phyloP scores from a whole-genome alignment of 1,284 basidiomycete species.

The Cystobasidium sp. region DNA sequence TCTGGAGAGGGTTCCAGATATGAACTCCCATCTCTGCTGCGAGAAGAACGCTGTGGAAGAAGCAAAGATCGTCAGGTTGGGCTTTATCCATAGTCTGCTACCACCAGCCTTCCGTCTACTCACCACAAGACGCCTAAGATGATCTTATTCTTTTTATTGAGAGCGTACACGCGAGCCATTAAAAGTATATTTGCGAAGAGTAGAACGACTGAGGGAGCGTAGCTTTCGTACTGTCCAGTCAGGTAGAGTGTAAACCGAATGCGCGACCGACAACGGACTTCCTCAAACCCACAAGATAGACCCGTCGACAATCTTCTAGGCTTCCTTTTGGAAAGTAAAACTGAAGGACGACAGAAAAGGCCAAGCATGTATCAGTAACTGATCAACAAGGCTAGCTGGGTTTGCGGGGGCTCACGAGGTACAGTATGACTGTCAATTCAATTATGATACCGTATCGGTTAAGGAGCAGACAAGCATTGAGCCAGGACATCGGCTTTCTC shows the following conservation, averaged over 20 bases:
- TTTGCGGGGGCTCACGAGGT: not conserved
- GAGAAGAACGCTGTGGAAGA: not conserved
- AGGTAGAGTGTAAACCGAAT: not conserved
- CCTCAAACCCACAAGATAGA: not conserved
- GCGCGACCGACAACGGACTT: not conserved
- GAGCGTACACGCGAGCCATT: not conserved
- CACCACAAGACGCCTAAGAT: not conserved
- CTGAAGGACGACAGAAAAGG: not conserved
- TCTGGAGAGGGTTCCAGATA: not conserved
- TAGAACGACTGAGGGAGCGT: not conserved
- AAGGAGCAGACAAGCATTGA: constrained; percentile 2
- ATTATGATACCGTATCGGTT: not conserved
- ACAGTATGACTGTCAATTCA: not conserved
- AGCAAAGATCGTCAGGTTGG: not conserved
- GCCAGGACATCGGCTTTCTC: not conserved
- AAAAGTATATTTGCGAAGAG: not conserved
- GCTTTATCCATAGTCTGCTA: not conserved
- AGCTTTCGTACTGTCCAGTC: not conserved
- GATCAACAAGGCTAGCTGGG: not conserved
- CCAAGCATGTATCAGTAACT: not conserved
- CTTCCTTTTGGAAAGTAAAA: not conserved
- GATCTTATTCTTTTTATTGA: not conserved
- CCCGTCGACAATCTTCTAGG: not conserved
- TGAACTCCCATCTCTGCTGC: not conserved
- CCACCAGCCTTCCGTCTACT: not conserved